Conservation (phyloP, 257 asterid species). For the Pogostemon cablin region DNA sequence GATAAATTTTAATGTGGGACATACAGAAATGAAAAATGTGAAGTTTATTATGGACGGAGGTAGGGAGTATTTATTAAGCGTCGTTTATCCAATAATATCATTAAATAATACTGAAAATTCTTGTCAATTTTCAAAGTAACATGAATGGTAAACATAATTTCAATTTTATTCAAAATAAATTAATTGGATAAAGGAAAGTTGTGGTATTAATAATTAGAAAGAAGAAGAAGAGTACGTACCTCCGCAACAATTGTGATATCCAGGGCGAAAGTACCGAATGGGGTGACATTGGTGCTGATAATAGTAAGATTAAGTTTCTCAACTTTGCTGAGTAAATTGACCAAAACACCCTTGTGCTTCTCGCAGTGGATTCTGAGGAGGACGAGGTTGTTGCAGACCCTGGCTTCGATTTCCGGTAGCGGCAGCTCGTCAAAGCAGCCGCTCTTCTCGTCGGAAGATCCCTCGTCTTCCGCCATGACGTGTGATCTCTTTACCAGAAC, state of each 20-base stretch:
- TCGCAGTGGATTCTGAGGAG: conserved; percentile 33
- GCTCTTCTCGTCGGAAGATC: conserved; percentile 24
- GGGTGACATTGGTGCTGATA: conserved; percentile 32
- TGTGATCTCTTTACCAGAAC: conserved; percentile 41
- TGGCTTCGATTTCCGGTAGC: conserved; percentile 35
- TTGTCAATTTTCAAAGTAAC: no score
- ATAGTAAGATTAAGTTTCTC: conserved; percentile 30
- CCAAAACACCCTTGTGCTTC: conserved; percentile 32
- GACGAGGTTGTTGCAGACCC: conserved; percentile 31
- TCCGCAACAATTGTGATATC: conserved; percentile 35
- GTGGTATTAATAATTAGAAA: no score
- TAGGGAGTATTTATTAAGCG: no score
- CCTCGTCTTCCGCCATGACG: conserved; percentile 34
- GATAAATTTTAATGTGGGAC: no score
- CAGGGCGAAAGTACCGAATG: conserved; percentile 41
- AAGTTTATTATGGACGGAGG: no score
- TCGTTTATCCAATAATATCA: no score
- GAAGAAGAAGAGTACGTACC: conserved; percentile 1
- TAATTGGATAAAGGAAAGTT: no score
- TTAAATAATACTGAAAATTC: no score
- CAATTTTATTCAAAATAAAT: no score
- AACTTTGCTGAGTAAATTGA: conserved; percentile 24
- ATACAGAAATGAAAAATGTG: no score
- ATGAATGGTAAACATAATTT: no score
- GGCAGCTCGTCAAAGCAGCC: conserved; percentile 30